Base-by-base conservation (phyloP, 2,329 filamentous ascomycete genomes). In the Claviceps humidiphila region DNA sequence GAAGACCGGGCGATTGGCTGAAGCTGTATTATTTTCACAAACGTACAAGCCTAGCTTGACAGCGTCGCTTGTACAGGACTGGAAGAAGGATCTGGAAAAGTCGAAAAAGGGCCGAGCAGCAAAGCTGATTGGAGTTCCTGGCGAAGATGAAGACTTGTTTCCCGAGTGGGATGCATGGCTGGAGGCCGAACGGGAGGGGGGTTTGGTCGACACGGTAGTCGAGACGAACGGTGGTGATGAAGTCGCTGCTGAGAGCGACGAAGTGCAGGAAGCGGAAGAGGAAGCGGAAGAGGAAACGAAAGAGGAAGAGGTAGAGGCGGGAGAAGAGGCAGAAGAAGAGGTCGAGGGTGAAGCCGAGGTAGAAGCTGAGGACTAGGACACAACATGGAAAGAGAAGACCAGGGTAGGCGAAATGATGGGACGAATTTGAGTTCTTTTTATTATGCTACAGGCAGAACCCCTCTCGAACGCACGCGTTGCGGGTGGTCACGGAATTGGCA, bases 141-240 rank as follows among this genome's bases (percentile, higher is more conserved):
- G 81, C 0, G 84, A 87, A 59, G 87, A 89, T 54, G 85, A 85
- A 42, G 90, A 95, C 2, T 77, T 98, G 59, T 98, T 98, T 71
- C 91, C 91, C 0, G 89, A 96, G 63, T 98, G 93, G 93, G 87
- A 95, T 4, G 85, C 93, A 68, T 96, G 88, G 74, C 65, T 97
- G 60, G 77, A 78, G 63, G 66, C 95, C 56, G 93, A 97, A 72
- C 79, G 77, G 54, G 83, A 89, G 60, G 85, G 86, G 3, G 75
- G 74, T 3, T 64, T 69, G 54, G 65, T 51, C 13, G 51, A 44
- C 20, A 26, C 26, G n/a, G 22, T 39, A 22, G 34, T 24, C 1
- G 43, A 51, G 34, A 50, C 34, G 8, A 51, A 51, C 24, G 43
- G 30, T 4, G 49, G 49, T 22, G 58, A 55, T 17, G 54, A 54